Percentiles rank a stretch among this genome's conserved stretches.
Conservation (phyloP, 2,329 filamentous ascomycete species). For the Plenodomus tracheiphilus region DNA sequence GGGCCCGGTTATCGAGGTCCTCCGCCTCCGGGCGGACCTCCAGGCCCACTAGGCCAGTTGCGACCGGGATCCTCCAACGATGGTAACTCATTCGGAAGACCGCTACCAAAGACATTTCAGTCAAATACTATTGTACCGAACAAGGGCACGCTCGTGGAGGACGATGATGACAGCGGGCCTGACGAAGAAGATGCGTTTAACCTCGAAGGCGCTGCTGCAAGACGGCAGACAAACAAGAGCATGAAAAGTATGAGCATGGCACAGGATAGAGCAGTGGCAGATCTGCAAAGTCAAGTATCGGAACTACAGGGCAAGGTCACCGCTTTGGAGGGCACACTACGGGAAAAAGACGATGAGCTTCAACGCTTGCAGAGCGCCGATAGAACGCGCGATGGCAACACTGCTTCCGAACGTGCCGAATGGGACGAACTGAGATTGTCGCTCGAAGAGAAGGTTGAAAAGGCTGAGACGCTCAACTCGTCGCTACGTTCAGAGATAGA, state of each 20-base stretch:
- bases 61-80: slow-evolving; percentile 26
- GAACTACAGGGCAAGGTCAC: slow-evolving; percentile 75
- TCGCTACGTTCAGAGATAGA: slow-evolving; percentile 79
- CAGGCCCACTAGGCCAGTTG: slow-evolving; percentile 45
- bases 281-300: slow-evolving; percentile 78
- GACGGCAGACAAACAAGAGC: slow-evolving; percentile 52
- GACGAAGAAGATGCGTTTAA: slow-evolving; percentile 65
- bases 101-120: slow-evolving; percentile 86
- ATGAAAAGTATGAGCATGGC: slow-evolving; percentile 39
- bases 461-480: slow-evolving; percentile 77
- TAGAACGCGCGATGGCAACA: slow-evolving; percentile 54
- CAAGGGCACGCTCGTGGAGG: slow-evolving; percentile 96
- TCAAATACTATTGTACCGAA: slow-evolving; percentile 97
- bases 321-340: slow-evolving; percentile 69
- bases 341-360: slow-evolving; percentile 72
- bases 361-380: slow-evolving; percentile 62
- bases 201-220: slow-evolving; percentile 52
- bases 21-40: slow-evolving; percentile 50
- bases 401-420: slow-evolving; percentile 68
- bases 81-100: slow-evolving; percentile 69
- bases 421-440: slow-evolving; percentile 67
- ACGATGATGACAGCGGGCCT: slow-evolving; percentile 64
- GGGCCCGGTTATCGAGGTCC: slow-evolving; percentile 36
- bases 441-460: slow-evolving; percentile 73
- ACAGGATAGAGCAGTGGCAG: slow-evolving; percentile 59